Percentiles rank a stretch among this genome's conserved stretches.
Evolutionary conservation across 2,329 filamentous ascomycete genomes (phyloP).

Genomic region (Botrytis pseudocinerea): DNA sequence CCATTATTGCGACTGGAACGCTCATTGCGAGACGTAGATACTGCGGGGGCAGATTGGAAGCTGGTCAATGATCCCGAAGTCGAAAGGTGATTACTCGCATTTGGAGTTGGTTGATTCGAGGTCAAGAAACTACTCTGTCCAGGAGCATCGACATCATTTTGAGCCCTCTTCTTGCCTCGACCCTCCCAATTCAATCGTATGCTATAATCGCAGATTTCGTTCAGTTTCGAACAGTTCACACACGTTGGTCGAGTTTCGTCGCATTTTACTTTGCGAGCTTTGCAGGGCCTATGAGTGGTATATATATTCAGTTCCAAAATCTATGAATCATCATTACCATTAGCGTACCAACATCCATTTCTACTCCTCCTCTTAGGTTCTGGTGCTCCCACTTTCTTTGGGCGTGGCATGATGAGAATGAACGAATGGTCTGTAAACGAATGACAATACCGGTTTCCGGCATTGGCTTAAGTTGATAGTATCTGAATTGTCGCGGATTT

Average conservation of each 20-base stretch:
- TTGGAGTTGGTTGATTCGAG: background rate
- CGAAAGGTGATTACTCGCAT: background rate
- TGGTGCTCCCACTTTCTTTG: constrained; percentile 61
- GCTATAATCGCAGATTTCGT: constrained; percentile 76
- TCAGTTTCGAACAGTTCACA: constrained; percentile 69
- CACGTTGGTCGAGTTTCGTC: constrained; percentile 75
- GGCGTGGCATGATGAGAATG: constrained; percentile 57
- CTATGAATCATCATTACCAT: constrained; percentile 15
- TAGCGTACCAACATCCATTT: constrained; percentile 65
- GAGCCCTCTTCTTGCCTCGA: constrained; percentile 59
- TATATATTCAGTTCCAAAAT: constrained; percentile 21
- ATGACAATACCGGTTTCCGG: background rate
- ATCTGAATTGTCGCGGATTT: background rate
- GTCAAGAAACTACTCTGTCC: constrained; percentile 28
- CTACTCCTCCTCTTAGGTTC: constrained; percentile 67
- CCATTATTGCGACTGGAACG: no score
- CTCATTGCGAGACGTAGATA: background rate
- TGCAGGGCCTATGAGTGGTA: constrained; percentile 65
- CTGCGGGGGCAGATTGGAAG: background rate
- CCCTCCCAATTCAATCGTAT: constrained; percentile 82
- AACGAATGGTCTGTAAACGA: background rate
- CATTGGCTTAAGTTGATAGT: constrained; percentile 5
- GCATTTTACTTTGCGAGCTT: constrained; percentile 77
- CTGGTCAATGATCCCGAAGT: background rate
- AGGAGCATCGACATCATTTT: constrained; percentile 29